These are phyloP conservation scores for Aspergillus conjunctus DNA, from an alignment of 495 filamentous ascomycete genomes.

Conservation along the genomic window DNA sequence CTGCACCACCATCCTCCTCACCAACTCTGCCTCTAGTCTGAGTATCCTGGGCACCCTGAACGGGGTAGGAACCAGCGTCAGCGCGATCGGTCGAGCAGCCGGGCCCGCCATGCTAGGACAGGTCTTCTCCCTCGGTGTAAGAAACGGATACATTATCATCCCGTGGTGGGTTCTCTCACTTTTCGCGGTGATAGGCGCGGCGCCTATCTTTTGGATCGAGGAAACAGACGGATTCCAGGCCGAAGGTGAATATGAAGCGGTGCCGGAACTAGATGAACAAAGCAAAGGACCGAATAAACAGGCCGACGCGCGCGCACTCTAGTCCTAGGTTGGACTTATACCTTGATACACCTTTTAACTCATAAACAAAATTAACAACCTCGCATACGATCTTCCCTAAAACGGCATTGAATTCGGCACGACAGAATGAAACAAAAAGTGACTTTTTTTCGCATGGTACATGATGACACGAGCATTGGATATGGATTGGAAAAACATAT, in stretches of 20 bases:
- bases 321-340: too few relatives aligned
- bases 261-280: slow-evolving; percentile 28
- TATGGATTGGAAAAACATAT: background rate
- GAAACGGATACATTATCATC: slow-evolving; percentile 68
- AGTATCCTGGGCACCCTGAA: slow-evolving; percentile 85
- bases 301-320: background rate
- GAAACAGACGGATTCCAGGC: slow-evolving; percentile 74
- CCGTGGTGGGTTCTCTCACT: slow-evolving; percentile 76
- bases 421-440: background rate
- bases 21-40: slow-evolving; percentile 77
- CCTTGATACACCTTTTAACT: too few relatives aligned
- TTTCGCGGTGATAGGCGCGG: slow-evolving; percentile 60
- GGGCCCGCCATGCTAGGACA: slow-evolving; percentile 71
- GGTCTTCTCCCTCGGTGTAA: slow-evolving; percentile 70
- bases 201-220: slow-evolving; percentile 69
- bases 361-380: too few relatives aligned
- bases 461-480: background rate
- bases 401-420: background rate
- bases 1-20: slow-evolving; percentile 83
- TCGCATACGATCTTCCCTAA: too few relatives aligned
- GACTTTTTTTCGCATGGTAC: background rate
- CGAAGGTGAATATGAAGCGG: slow-evolving; percentile 27
- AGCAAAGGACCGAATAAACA: background rate
- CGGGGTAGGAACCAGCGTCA: slow-evolving; percentile 78
- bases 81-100: slow-evolving; percentile 72